Evolutionary conservation across 768 basidiomycete species (phyloP).

Genomic region (Hericium erinaceus): DNA sequence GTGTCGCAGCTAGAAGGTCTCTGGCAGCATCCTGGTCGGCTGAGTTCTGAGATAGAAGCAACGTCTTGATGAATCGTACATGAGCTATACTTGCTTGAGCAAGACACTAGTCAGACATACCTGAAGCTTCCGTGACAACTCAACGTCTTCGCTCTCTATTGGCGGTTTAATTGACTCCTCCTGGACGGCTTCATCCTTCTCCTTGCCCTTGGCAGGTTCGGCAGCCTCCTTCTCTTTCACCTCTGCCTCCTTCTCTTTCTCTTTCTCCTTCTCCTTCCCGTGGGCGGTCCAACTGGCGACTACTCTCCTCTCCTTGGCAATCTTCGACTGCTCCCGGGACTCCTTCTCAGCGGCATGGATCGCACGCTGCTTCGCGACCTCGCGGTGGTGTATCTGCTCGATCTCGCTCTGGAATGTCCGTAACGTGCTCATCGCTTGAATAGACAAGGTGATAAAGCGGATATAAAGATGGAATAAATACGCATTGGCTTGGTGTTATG

Average conservation of each 20-base stretch:
- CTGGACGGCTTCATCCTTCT: background rate
- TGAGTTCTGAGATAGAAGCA: conserved; percentile 34
- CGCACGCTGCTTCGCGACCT: conserved; percentile 53
- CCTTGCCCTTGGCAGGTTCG: background rate
- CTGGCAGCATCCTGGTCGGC: conserved; percentile 46
- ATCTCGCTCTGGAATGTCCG: conserved; percentile 68
- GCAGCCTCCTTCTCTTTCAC: background rate
- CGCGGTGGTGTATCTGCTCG: conserved; percentile 63
- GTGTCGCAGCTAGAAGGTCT: conserved; percentile 52
- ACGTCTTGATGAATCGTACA: background rate
- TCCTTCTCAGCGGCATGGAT: conserved; percentile 24
- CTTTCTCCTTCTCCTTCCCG: too few species aligned
- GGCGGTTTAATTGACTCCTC: background rate
- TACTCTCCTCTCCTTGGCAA: conserved; percentile 28
- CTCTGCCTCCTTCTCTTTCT: background rate
- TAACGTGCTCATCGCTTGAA: conserved; percentile 25
- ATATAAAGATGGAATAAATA: background rate
- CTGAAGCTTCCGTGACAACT: conserved; percentile 48
- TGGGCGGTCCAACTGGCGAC: too few species aligned
- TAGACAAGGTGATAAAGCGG: background rate
- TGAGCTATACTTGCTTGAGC: too few species aligned
- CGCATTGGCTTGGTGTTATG: background rate
- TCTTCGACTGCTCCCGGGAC: conserved; percentile 23
- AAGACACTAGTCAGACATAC: conserved; percentile 22
- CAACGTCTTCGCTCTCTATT: conserved; percentile 16